A percentile compares a stretch with the other conserved stretches of the same genome.
These are phyloP conservation scores for Lablab purpureus DNA, from an alignment of 306 rosid genomes.

Conservation along the genomic window DNA sequence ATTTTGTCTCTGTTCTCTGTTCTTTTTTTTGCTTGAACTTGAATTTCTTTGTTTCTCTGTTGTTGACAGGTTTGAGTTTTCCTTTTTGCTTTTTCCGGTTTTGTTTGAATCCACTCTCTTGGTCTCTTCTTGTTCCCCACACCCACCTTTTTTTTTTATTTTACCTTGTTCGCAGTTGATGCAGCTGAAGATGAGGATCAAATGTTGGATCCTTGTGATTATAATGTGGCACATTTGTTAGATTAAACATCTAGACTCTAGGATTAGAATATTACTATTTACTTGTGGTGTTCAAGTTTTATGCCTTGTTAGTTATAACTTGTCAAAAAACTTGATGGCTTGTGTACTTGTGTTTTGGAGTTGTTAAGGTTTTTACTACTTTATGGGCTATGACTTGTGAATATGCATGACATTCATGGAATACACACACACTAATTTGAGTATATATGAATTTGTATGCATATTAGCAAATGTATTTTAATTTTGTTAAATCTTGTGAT, in stretches of 20 bases:
- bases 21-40: not conserved
- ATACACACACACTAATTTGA: not conserved
- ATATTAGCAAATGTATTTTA: not conserved
- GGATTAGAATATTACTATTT: not conserved
- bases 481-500: not conserved
- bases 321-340: not conserved
- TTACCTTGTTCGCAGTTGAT: not conserved
- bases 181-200: not conserved
- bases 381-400: conserved; percentile 5
- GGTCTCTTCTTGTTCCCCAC: not conserved
- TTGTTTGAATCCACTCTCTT: not conserved
- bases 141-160: not conserved
- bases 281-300: not conserved
- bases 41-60: not conserved
- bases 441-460: not conserved
- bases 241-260: not conserved
- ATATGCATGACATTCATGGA: not conserved
- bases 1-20: not conserved
- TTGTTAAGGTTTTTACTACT: not conserved
- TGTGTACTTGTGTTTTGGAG: not conserved
- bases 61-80: not conserved
- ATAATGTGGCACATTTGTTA: not conserved
- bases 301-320: not conserved
- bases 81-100: not conserved
- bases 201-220: not conserved